phyloP scores from a whole-genome alignment of 768 basidiomycete species.

The Leucocoprinus leucothites region DNA sequence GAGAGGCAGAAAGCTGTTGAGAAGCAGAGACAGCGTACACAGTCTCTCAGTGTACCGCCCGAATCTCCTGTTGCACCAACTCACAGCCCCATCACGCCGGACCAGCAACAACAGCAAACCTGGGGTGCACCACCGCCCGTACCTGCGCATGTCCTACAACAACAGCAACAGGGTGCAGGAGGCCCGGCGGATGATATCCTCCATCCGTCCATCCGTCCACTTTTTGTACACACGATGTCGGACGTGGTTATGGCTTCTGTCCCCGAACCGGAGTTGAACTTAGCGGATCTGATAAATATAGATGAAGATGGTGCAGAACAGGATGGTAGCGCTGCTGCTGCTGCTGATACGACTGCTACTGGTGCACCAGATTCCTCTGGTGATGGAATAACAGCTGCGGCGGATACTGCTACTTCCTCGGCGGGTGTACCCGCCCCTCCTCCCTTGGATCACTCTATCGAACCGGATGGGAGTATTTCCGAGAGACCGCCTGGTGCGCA shows the following conservation, averaged over 20 bases:
- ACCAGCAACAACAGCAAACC: constrained; percentile 17
- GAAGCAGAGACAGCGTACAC: constrained; percentile 41
- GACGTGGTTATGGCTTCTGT: constrained; percentile 24
- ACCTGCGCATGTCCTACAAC: constrained; percentile 42
- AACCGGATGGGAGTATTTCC: not conserved
- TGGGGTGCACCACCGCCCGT: constrained; percentile 68
- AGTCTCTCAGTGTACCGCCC: constrained; percentile 65
- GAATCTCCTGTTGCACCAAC: constrained; percentile 59
- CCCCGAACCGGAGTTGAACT: constrained; percentile 58
- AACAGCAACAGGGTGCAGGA: constrained; percentile 16
- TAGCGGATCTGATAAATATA: constrained; percentile 75
- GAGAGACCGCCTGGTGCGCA: constrained; percentile 5
- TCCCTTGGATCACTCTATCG: constrained; percentile 5
- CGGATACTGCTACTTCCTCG: constrained; percentile 16
- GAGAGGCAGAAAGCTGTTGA: constrained; percentile 53
- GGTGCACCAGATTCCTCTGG: constrained; percentile 12
- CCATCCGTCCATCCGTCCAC: constrained; percentile 19
- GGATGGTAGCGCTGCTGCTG: constrained; percentile 18
- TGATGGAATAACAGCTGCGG: no score
- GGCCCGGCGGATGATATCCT: constrained; percentile 11
- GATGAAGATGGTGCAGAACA: constrained; percentile 55
- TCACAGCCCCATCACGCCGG: constrained; percentile 30
- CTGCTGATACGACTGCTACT: not conserved
- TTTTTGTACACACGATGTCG: constrained; percentile 32
- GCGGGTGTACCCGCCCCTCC: constrained; percentile 7